These are phyloP conservation scores for Coemansia nantahalensis DNA, from an alignment of 192 early-diverging fungal species.

Conservation along the genomic window DNA sequence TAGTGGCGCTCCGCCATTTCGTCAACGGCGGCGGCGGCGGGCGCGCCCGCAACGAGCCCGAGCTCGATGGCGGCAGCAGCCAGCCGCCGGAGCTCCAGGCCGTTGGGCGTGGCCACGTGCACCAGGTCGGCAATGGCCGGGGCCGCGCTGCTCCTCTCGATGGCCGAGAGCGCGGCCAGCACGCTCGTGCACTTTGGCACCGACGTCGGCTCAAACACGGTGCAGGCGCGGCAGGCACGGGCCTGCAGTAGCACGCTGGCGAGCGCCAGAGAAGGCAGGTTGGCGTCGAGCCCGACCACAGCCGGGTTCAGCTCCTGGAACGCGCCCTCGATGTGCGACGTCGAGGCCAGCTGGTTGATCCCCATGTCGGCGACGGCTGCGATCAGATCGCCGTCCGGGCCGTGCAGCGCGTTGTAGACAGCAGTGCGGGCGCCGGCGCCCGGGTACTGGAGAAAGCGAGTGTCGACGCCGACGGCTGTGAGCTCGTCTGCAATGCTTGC, in stretches of 20 bases:
- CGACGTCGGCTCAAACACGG: constrained; percentile 92
- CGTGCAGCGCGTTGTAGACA: constrained; percentile 79
- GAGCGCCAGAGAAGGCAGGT: constrained; percentile 55
- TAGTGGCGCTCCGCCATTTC: constrained; percentile 9
- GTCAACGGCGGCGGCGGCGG: constrained; percentile 8
- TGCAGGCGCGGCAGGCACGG: constrained; percentile 10
- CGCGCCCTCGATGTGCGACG: constrained; percentile 9
- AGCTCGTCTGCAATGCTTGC: constrained; percentile 55
- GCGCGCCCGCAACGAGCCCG: constrained; percentile 9
- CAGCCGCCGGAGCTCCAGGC: constrained; percentile 67
- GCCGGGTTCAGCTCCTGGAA: constrained; percentile 6
- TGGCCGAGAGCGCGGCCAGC: constrained; percentile 47
- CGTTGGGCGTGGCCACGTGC: constrained; percentile 70
- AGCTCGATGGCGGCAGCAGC: constrained; percentile 24
- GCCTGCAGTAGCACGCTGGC: constrained; percentile 47
- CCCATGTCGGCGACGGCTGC: constrained; percentile 93
- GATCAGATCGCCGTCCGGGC: constrained; percentile 65
- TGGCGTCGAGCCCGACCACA: constrained; percentile 75
- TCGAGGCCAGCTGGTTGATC: constrained; percentile 61
- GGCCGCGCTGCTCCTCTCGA: constrained; percentile 15
- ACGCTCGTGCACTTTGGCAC: constrained; percentile 70
- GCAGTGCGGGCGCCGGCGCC: constrained; percentile 57
- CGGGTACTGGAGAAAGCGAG: constrained; percentile 18
- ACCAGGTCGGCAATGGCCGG: constrained; percentile 23
- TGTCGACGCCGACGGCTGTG: constrained; percentile 59